These are phyloP conservation scores for Emydomyces testavorans DNA, from an alignment of 2,329 filamentous ascomycete genomes.

Conservation along the genomic window DNA sequence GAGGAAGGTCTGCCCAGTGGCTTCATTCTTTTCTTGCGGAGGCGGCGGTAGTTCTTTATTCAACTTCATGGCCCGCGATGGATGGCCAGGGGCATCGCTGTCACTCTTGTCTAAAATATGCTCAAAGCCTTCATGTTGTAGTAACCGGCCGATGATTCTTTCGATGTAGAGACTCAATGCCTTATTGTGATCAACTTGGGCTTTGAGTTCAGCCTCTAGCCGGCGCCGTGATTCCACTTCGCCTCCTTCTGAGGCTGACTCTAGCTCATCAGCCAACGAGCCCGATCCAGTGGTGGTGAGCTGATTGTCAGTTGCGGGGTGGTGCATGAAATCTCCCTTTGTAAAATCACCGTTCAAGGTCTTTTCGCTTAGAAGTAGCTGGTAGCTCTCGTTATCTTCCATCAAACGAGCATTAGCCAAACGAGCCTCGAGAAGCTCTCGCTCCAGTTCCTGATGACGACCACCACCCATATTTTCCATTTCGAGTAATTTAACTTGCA, in stretches of 20 bases:
- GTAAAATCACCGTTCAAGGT: constrained; percentile 89
- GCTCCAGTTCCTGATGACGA: constrained; percentile 78
- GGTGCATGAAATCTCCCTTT: constrained; percentile 65
- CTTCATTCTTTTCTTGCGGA: constrained; percentile 46
- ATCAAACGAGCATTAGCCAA: constrained; percentile 93
- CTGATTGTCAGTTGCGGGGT: constrained; percentile 33
- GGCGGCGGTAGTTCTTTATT: constrained; percentile 81
- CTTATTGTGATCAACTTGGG: constrained; percentile 87
- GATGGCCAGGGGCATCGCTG: constrained; percentile 30
- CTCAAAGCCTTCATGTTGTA: constrained; percentile 92
- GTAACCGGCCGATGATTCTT: constrained; percentile 91
- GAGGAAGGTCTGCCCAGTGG: constrained; percentile 39
- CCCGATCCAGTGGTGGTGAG: constrained; percentile 34
- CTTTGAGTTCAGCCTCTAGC: constrained; percentile 66
- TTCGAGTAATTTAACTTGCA: constrained; percentile 89
- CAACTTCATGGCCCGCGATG: constrained; percentile 26
- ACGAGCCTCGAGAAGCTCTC: constrained; percentile 75
- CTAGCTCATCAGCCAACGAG: constrained; percentile 78
- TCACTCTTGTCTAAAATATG: constrained; percentile 76
- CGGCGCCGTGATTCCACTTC: constrained; percentile 51
- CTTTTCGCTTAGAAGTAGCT: constrained; percentile 85
- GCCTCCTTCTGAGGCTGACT: constrained; percentile 51
- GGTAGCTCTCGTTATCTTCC: constrained; percentile 98
- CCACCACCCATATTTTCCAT: constrained; percentile 87
- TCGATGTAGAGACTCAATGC: constrained; percentile 96